Evolutionary conservation across 257 asterid genomes (phyloP).

Genomic region (Przewalskia tangutica): DNA sequence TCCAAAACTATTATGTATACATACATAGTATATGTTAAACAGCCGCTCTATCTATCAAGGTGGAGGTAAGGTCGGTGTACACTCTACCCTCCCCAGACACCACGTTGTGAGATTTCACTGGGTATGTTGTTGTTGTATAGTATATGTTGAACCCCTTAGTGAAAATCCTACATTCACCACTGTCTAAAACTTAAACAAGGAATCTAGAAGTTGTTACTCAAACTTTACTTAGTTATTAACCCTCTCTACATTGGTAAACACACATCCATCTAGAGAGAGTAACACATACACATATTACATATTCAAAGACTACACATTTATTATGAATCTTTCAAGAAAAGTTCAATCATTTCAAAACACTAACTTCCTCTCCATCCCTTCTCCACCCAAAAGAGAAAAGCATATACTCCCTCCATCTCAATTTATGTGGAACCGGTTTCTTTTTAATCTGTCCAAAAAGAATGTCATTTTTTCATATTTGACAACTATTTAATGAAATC

Average conservation of each 20-base stretch:
- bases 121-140: too few species aligned
- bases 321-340: not conserved
- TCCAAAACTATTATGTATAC: not conserved
- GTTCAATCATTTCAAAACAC: not conserved
- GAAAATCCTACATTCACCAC: not conserved
- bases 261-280: not conserved
- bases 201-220: not conserved
- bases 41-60: too few species aligned
- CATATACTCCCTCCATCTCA: not conserved
- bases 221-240: not conserved
- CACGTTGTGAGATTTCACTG: too few species aligned
- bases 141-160: not conserved
- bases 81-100: too few species aligned
- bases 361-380: not conserved
- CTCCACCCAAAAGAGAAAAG: not conserved
- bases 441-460: too few species aligned
- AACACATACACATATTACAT: not conserved
- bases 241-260: not conserved
- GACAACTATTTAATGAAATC: too few species aligned
- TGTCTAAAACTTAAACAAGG: not conserved
- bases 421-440: too few species aligned
- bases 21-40: not conserved
- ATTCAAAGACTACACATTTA: not conserved
- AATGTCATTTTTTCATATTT: too few species aligned
- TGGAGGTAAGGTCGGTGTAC: too few species aligned